Percentiles rank a stretch among this genome's conserved stretches.
These are phyloP conservation scores for Didymella glomerata DNA, from an alignment of 2,329 filamentous ascomycete species.

Conservation along the genomic window DNA sequence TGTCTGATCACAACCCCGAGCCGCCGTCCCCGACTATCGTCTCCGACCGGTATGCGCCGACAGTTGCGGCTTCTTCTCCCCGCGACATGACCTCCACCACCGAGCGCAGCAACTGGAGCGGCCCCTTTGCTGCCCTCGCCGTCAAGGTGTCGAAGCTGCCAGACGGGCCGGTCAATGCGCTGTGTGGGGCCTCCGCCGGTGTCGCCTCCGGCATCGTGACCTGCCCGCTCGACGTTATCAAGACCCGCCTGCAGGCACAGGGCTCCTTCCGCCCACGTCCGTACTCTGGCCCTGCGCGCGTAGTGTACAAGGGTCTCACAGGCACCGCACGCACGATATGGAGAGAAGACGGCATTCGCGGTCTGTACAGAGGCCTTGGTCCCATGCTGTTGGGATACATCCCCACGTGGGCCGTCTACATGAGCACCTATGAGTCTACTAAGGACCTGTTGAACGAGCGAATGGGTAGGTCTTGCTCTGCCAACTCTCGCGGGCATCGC, in stretches of 20 bases:
- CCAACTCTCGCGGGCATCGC: not conserved
- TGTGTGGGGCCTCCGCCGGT: constrained; percentile 87
- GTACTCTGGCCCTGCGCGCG: constrained; percentile 58
- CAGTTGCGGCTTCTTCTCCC: constrained; percentile 22
- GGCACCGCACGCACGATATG: constrained; percentile 89
- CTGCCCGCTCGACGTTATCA: constrained; percentile 97
- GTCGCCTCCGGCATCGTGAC: constrained; percentile 94
- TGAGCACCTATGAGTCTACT: constrained; percentile 93
- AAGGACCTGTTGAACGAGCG: constrained; percentile 76
- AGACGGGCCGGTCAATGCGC: constrained; percentile 73
- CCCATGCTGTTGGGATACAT: constrained; percentile 96
- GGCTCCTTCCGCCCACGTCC: constrained; percentile 75
- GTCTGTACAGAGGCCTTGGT: constrained; percentile 91
- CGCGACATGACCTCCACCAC: constrained; percentile 33
- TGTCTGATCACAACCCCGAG: constrained; percentile 48
- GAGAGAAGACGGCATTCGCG: constrained; percentile 84
- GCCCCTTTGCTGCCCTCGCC: constrained; percentile 48
- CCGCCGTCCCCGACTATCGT: constrained; percentile 48
- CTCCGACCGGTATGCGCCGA: constrained; percentile 48
- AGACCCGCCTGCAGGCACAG: constrained; percentile 96
- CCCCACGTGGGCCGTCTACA: constrained; percentile 97
- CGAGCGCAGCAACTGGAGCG: constrained; percentile 30
- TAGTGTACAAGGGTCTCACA: constrained; percentile 82
- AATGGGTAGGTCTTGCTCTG: constrained; percentile 56
- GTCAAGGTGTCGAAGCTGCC: constrained; percentile 59